A percentile compares a stretch with the other conserved stretches of the same genome.
Evolutionary conservation across 306 rosid species (phyloP).

Genomic region (Trifolium fragiferum): DNA sequence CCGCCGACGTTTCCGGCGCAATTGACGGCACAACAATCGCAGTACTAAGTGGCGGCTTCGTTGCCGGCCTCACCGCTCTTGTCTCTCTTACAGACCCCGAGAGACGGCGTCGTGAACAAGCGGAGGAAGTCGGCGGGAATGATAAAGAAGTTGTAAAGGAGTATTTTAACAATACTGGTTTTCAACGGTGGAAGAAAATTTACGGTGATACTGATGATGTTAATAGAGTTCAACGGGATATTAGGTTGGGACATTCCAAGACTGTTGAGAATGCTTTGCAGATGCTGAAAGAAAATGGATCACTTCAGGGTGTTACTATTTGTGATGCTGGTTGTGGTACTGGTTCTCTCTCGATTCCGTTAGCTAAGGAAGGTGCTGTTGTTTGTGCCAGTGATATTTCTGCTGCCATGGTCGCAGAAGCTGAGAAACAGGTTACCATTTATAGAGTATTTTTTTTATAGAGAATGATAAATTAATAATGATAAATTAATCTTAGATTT

Average conservation of each 20-base stretch:
- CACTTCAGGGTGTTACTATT: constrained; percentile 67
- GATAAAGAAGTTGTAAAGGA: constrained; percentile 95
- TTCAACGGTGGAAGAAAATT: constrained; percentile 94
- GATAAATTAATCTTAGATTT: no score
- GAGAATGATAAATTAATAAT: no score
- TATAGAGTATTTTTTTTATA: no score
- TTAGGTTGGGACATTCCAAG: constrained; percentile 82
- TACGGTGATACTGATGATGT: constrained; percentile 94
- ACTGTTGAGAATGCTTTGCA: constrained; percentile 73
- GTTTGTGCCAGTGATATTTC: constrained; percentile 81
- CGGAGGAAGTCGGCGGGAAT: constrained; percentile 91
- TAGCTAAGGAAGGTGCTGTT: constrained; percentile 79
- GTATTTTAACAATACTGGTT: constrained; percentile 88
- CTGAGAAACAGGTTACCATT: constrained; percentile 66
- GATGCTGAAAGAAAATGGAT: constrained; percentile 77
- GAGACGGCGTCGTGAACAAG: constrained; percentile 72
- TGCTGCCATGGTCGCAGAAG: constrained; percentile 92
- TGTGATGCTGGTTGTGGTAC: constrained; percentile 99
- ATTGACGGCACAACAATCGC: constrained; percentile 77
- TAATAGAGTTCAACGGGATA: constrained; percentile 80
- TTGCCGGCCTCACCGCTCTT: constrained; percentile 73
- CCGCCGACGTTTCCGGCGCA: constrained; percentile 57
- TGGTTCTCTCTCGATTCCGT: constrained; percentile 85
- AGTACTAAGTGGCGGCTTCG: constrained; percentile 71
- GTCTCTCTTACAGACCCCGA: constrained; percentile 85